Base-by-base conservation (phyloP, 2,329 filamentous ascomycete genomes). In the Fusarium sambucinum region DNA sequence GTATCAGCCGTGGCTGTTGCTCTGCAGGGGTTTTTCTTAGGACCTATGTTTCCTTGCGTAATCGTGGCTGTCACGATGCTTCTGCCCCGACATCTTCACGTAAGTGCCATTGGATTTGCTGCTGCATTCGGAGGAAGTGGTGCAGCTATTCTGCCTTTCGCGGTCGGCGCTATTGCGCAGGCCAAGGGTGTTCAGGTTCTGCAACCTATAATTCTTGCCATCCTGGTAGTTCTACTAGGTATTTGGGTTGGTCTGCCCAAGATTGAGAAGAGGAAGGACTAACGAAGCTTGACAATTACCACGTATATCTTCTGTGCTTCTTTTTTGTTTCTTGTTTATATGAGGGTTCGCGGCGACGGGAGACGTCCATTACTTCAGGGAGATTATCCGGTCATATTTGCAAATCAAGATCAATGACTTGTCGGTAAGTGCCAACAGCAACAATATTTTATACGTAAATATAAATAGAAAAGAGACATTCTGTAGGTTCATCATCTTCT, bases 1-100 rank as follows among this genome's bases (percentile, higher is more conserved):
- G 90, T 92, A 3, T 92, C 90, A 0, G 90, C 91, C 0, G 84
- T 94, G 2, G 88, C 90, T 6, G 89, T 93, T 17, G 82, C 88
- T 0, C 75, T 95, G 0, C 86, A 93, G 65, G 92, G 92, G 1
- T 93, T 95, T 82, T 93, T 94, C 74, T 82, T 95, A 0, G 92
- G 92, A 0, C 92, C 92, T 0, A 78, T 94, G 40, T 95, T 94
- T 76, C 91, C 92, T 0, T 90, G 89, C 5, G 90, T 86, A 0
- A 84, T 95, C 3, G 87, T 93, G 0, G 88, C 87, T 2, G 87
- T 89, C 32, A 92, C 90, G 0, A 92, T 90, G 72, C 81, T 80
- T 3, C 83, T 96, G 2, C 92, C 92, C 0, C 84, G 84, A 42
- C 86, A 92, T 63, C 80, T 94, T 12, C 92, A 96, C 73, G 91